Conservation (phyloP, 129 eudicot genomes). For the Arctium minus region DNA sequence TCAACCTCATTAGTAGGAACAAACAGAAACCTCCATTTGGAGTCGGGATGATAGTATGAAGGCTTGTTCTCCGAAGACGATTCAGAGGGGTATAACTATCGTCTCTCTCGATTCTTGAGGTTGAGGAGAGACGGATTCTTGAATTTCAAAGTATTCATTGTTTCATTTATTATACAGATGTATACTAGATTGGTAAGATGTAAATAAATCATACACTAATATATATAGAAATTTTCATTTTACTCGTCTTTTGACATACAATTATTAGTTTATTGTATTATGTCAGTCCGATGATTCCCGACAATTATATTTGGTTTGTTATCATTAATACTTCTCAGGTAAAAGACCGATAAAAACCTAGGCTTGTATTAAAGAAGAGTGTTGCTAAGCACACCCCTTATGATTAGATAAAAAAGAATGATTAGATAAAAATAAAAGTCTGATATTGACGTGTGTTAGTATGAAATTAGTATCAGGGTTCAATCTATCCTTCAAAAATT, state of each 20-base stretch:
- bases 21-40: not conserved
- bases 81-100: slow-evolving; percentile 6
- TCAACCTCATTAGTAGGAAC: not conserved
- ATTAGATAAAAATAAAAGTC: no score
- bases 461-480: no score
- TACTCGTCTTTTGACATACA: slow-evolving; percentile 5
- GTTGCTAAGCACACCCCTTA: no score
- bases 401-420: no score
- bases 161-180: slow-evolving; percentile 29
- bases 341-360: no score
- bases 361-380: no score
- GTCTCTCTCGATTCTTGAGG: slow-evolving; percentile 4
- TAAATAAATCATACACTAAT: slow-evolving; percentile 19
- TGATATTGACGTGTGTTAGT: no score
- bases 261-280: not conserved
- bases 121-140: slow-evolving; percentile 11
- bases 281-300: not conserved
- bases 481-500: no score
- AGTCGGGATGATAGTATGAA: no score
- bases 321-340: no score
- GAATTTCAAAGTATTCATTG: slow-evolving; percentile 19
- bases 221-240: slow-evolving; percentile 7
- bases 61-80: not conserved
- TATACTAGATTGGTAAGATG: slow-evolving; percentile 28
- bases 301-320: no score